phyloP scores from a whole-genome alignment of 2,329 filamentous ascomycete species.

The Magnaporthiopsis poae region DNA sequence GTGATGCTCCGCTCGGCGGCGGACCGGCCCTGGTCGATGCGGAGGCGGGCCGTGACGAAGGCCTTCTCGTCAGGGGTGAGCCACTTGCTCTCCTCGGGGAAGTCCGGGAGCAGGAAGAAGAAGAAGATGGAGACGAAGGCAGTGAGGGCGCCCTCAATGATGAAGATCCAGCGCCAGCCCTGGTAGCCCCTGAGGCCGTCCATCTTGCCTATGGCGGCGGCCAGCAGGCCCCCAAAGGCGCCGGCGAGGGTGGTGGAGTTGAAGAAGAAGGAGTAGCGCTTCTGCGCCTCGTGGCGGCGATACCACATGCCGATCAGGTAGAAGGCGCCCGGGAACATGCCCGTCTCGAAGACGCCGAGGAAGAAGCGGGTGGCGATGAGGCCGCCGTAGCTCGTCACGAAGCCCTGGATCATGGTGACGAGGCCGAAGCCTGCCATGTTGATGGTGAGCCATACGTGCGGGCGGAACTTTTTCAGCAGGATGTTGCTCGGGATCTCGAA shows the following conservation, averaged over 20 bases:
- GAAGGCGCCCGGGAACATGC: conserved; percentile 66
- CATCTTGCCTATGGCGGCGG: conserved; percentile 84
- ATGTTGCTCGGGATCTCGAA: conserved; percentile 66
- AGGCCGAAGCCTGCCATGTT: conserved; percentile 83
- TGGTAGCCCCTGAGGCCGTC: conserved; percentile 55
- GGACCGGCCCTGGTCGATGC: conserved; percentile 58
- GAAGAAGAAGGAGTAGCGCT: conserved; percentile 91
- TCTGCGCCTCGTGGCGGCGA: conserved; percentile 74
- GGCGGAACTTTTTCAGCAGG: conserved; percentile 56
- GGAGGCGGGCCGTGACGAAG: conserved; percentile 57
- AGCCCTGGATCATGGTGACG: conserved; percentile 63
- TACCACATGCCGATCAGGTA: conserved; percentile 87
- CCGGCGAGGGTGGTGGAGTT: conserved; percentile 68
- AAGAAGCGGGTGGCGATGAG: conserved; percentile 77
- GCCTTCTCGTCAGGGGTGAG: conserved; percentile 57
- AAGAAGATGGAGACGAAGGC: conserved; percentile 51
- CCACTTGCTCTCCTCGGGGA: conserved; percentile 68
- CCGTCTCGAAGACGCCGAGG: conserved; percentile 66
- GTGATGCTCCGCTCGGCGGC: conserved; percentile 54
- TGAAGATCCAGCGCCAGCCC: conserved; percentile 77
- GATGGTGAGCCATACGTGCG: conserved; percentile 61
- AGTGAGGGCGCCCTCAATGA: conserved; percentile 62
- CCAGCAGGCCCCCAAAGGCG: conserved; percentile 77
- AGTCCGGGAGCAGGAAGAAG: conserved; percentile 62
- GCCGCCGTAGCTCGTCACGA: conserved; percentile 68